phyloP scores from a whole-genome alignment of 2,329 filamentous ascomycete species.

The Aspergillus eucalypticola region DNA sequence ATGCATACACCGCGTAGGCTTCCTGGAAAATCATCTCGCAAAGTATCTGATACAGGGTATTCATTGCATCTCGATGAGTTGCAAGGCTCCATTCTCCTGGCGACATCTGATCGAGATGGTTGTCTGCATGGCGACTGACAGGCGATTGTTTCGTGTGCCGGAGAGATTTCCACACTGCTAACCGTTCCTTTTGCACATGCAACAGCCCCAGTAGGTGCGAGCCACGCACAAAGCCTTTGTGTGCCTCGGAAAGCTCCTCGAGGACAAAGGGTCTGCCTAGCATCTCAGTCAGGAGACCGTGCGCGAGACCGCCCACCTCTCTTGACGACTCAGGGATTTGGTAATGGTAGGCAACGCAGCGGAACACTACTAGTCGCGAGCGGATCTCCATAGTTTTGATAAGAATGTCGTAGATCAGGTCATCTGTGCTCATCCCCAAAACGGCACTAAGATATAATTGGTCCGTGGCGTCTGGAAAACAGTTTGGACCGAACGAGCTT shows the following conservation, averaged over 20 bases:
- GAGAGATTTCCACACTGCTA: conserved; percentile 20
- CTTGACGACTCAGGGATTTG: conserved; percentile 7
- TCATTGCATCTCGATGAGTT: conserved; percentile 18
- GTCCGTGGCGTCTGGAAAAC: conserved; percentile 13
- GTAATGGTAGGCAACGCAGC: conserved; percentile 10
- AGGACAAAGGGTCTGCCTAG: conserved; percentile 5
- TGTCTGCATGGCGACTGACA: no score
- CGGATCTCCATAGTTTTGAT: conserved; percentile 24
- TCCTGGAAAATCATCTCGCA: conserved; percentile 15
- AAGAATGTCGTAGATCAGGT: conserved; percentile 26
- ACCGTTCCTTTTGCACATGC: conserved; percentile 17
- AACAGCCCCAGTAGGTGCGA: conserved; percentile 18
- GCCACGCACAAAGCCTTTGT: conserved; percentile 15
- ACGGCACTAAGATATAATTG: conserved; percentile 21
- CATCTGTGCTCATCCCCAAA: conserved; percentile 19
- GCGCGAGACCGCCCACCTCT: conserved; percentile 8
- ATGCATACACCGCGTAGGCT: no score
- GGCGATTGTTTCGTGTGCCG: background rate
- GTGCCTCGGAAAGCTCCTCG: conserved; percentile 13
- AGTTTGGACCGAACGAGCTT: conserved; percentile 12
- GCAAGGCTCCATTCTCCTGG: background rate
- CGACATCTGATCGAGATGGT: no score
- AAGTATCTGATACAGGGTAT: conserved; percentile 13
- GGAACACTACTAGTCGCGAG: conserved; percentile 18
- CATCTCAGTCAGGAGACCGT: conserved; percentile 10